Evolutionary conservation across 805 yeast genomes (phyloP).

Genomic region (Saccharomycopsis capsularis): DNA sequence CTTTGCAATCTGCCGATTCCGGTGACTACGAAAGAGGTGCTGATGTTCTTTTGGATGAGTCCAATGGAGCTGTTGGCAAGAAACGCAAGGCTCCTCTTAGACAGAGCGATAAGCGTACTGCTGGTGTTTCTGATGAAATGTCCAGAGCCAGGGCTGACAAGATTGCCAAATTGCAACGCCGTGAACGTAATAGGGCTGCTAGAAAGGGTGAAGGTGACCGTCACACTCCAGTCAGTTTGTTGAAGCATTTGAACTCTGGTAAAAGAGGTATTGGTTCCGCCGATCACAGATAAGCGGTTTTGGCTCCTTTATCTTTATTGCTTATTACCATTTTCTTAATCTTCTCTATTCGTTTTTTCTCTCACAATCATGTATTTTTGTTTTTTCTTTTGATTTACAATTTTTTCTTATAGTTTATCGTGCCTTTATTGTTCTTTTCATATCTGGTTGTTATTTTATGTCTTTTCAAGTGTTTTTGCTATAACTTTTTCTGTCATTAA

Average conservation of each 20-base stretch:
- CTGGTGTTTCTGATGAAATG: constrained; percentile 79
- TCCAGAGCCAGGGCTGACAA: constrained; percentile 79
- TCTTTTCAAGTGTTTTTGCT: no score
- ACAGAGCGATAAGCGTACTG: constrained; percentile 77
- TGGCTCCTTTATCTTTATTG: not conserved
- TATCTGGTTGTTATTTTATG: not conserved
- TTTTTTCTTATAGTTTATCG: no score
- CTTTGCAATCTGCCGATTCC: constrained; percentile 32
- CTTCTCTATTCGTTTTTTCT: not conserved
- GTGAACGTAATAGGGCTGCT: constrained; percentile 87
- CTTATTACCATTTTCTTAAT: not conserved
- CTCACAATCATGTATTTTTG: not conserved
- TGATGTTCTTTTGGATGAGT: constrained; percentile 64
- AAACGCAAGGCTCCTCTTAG: constrained; percentile 40
- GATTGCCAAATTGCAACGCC: constrained; percentile 81
- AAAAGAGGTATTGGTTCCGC: constrained; percentile 94
- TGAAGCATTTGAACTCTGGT: constrained; percentile 93
- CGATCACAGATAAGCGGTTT: constrained; percentile 76
- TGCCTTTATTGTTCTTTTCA: not conserved
- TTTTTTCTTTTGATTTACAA: not conserved
- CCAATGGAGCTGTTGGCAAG: constrained; percentile 35
- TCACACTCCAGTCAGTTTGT: constrained; percentile 74
- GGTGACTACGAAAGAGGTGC: constrained; percentile 51
- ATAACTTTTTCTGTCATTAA: no score
- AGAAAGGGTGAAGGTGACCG: constrained; percentile 96